A percentile compares a stretch with the other conserved stretches of the same genome.
Conservation (phyloP, 805 yeast genomes). For the Kluyveromyces starmeri region DNA sequence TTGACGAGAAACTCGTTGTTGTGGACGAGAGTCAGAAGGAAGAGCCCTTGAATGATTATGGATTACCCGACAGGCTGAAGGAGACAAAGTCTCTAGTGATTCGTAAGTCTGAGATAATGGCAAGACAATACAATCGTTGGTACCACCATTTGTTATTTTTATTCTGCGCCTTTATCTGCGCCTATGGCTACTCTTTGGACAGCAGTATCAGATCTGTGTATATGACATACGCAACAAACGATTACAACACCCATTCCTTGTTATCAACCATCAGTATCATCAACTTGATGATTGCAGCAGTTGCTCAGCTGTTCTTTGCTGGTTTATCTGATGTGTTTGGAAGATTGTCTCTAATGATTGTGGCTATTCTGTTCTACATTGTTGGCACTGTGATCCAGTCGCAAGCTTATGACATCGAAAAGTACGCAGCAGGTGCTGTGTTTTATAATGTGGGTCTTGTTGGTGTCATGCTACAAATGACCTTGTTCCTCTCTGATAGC, state of each 20-base stretch:
- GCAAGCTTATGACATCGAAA: constrained; percentile 43
- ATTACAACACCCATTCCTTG: constrained; percentile 41
- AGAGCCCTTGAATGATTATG: constrained; percentile 6
- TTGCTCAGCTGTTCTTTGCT: constrained; percentile 48
- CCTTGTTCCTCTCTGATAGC: constrained; percentile 55
- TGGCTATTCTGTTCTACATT: constrained; percentile 41
- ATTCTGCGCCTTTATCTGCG: constrained; percentile 38
- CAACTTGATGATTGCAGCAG: constrained; percentile 46
- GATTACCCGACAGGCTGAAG: constrained; percentile 9
- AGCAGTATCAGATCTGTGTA: constrained; percentile 39
- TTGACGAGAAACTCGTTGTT: not conserved
- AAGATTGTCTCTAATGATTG: constrained; percentile 37
- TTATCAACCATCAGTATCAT: constrained; percentile 44
- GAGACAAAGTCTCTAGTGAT: constrained; percentile 35
- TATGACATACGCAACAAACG: constrained; percentile 44
- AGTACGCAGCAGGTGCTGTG: constrained; percentile 50
- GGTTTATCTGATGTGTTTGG: constrained; percentile 50
- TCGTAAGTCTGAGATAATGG: constrained; percentile 40
- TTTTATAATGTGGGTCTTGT: constrained; percentile 46
- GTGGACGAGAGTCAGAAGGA: constrained; percentile 1
- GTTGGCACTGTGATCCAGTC: constrained; percentile 51
- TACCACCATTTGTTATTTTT: constrained; percentile 31
- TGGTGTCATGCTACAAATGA: constrained; percentile 49
- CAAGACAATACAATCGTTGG: constrained; percentile 34
- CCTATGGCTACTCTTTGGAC: constrained; percentile 49